phyloP scores from a whole-genome alignment of 257 asterid genomes.

The Ehretia macrophylla region DNA sequence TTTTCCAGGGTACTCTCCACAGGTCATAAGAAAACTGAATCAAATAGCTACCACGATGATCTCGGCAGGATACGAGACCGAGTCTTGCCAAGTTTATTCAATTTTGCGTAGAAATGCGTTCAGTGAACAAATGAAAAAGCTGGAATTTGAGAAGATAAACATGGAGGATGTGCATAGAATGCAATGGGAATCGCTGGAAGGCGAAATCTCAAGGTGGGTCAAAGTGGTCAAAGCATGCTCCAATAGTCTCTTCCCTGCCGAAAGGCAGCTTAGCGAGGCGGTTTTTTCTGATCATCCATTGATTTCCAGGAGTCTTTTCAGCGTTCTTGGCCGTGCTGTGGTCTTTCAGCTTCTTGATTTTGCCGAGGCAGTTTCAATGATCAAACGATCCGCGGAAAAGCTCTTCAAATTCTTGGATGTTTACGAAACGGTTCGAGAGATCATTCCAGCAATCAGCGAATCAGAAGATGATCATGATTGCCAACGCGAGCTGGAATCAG shows the following conservation, averaged over 20 bases:
- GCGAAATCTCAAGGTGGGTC: conserved; percentile 67
- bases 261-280: conserved; percentile 44
- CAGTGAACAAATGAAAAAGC: conserved; percentile 36
- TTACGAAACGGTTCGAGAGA: conserved; percentile 50
- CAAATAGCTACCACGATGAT: conserved; percentile 57
- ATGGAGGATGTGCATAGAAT: conserved; percentile 62
- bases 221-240: conserved; percentile 47
- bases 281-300: conserved; percentile 40
- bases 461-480: conserved; percentile 26
- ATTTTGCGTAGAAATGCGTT: conserved; percentile 53
- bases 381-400: conserved; percentile 67
- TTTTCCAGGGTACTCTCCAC: conserved; percentile 41
- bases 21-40: conserved; percentile 39
- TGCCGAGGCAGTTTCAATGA: conserved; percentile 70
- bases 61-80: conserved; percentile 59
- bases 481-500: conserved; percentile 36
- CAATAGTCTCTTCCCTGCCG: conserved; percentile 45
- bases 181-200: conserved; percentile 64
- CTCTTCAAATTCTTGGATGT: conserved; percentile 72
- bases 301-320: conserved; percentile 26
- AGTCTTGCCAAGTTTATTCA: conserved; percentile 61
- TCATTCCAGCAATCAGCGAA: conserved; percentile 36
- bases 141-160: conserved; percentile 57
- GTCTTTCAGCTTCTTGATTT: conserved; percentile 76
- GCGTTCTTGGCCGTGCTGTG: conserved; percentile 50